Evolutionary conservation across 352 stramenopile genomes (phyloP), one percentile per base, ranked within the genome.

Genomic region (Phytophthora brassicae): DNA sequence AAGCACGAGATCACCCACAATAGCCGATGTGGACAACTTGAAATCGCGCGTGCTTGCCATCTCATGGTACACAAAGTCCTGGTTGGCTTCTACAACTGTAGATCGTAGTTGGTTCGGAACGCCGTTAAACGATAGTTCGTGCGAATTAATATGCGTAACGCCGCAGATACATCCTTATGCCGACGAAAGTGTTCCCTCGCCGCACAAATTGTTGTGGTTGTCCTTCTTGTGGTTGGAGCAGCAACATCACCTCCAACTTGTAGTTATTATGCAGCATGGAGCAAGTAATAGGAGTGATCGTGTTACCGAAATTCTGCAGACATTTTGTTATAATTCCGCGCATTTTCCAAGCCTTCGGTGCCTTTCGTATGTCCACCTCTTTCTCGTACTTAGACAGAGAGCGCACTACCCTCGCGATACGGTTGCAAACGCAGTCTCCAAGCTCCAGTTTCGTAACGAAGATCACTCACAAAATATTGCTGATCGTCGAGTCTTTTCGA

Each of bases 301-400:
- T 48, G 76, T 70, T 97, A 71, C 81, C 96, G 73, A 98, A 99
- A 75, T 91, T 81, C 70, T 98, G 94, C 59, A 98, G 88, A 8
- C 97, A 98, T 99, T 66, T 99, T 99, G 54, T n/a, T n/a, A 98
- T 90, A 65, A 99, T 99, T 3, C 97, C 96, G 24, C 70, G 66
- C 8, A 39, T 33, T 23, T 73, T 51, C 85, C 90, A 97, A 22
- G 50, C 54, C 6, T 46, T 20, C 2, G 96, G 62, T 11, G 77
- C 60, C 0, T 68, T 59, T 0, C 60, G 33, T 5, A 91, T 58
- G 0, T 70, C 59, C 8, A 75, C 35, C 19, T 90, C 61, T 22
- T 89, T 78, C n/a, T 86, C 68, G 6, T 84, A 61, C 33, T 65
- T 53, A 1, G 83, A 78, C 41, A 98, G 71, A 43, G 96, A 97